These are phyloP conservation scores for Drechslera avenae DNA, from an alignment of 2,329 filamentous ascomycete genomes.

Conservation along the genomic window DNA sequence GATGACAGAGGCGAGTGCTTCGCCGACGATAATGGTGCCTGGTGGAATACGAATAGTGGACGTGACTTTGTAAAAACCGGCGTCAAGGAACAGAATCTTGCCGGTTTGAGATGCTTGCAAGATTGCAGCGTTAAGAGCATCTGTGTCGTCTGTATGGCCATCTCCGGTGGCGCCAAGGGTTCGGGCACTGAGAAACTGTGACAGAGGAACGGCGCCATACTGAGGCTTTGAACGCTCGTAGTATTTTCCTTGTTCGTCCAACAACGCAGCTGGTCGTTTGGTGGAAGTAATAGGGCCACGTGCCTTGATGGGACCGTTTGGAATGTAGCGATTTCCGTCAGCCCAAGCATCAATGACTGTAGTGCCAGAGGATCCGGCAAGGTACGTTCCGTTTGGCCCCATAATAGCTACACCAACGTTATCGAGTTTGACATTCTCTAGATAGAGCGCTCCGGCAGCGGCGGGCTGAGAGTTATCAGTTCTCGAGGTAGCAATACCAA, in stretches of 20 bases:
- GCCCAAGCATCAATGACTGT: slow-evolving; percentile 38
- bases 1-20: slow-evolving; percentile 82
- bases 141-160: slow-evolving; percentile 82
- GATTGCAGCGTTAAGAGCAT: slow-evolving; percentile 74
- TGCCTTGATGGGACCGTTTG: slow-evolving; percentile 50
- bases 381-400: slow-evolving; percentile 31
- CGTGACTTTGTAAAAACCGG: slow-evolving; percentile 62
- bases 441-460: slow-evolving; percentile 57
- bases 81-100: slow-evolving; percentile 61
- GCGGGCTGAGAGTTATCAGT: slow-evolving; percentile 50
- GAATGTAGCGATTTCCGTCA: slow-evolving; percentile 41
- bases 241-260: slow-evolving; percentile 55
- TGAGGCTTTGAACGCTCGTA: slow-evolving; percentile 58
- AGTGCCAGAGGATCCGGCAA: slow-evolving; percentile 31
- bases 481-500: slow-evolving; percentile 58
- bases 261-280: slow-evolving; percentile 50
- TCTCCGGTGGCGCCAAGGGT: slow-evolving; percentile 73
- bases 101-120: slow-evolving; percentile 63
- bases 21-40: slow-evolving; percentile 80
- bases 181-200: slow-evolving; percentile 63
- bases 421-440: slow-evolving; percentile 64
- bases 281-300: slow-evolving; percentile 52
- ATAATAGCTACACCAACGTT: slow-evolving; percentile 51
- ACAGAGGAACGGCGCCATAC: slow-evolving; percentile 56
- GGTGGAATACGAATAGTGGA: slow-evolving; percentile 63